phyloP scores from a whole-genome alignment of 1,284 basidiomycete genomes.

The Moniliophthora roreri region DNA sequence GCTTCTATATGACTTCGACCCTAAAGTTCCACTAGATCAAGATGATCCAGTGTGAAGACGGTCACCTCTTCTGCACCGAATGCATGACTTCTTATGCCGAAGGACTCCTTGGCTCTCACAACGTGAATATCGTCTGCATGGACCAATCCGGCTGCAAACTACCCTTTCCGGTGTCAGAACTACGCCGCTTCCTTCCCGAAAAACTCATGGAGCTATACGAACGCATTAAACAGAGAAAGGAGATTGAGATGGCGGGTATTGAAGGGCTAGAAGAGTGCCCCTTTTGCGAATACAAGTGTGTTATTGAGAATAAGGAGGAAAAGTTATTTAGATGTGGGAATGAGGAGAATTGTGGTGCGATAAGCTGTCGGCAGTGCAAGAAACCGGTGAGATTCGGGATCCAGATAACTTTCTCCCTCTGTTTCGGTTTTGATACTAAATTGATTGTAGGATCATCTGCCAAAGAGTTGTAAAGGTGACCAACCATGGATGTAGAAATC shows the following conservation, averaged over 20 bases:
- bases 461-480: slow-evolving; percentile 80
- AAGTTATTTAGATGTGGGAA: slow-evolving; percentile 80
- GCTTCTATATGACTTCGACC: too few species aligned
- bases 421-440: slow-evolving; percentile 3
- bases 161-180: slow-evolving; percentile 66
- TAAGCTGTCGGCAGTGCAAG: slow-evolving; percentile 80
- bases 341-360: slow-evolving; percentile 60
- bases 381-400: slow-evolving; percentile 49
- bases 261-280: slow-evolving; percentile 84
- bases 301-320: slow-evolving; percentile 78
- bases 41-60: slow-evolving; percentile 84
- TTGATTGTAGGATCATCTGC: slow-evolving; percentile 72
- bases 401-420: not conserved
- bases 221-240: slow-evolving; percentile 74
- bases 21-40: slow-evolving; percentile 49
- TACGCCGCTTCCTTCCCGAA: slow-evolving; percentile 57
- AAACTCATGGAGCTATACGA: slow-evolving; percentile 73
- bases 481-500: slow-evolving; percentile 1
- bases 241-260: slow-evolving; percentile 71
- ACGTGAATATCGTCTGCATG: slow-evolving; percentile 72
- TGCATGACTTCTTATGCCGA: slow-evolving; percentile 57
- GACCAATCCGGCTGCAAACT: slow-evolving; percentile 73
- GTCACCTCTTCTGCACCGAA: slow-evolving; percentile 69
- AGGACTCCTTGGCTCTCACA: slow-evolving; percentile 49
- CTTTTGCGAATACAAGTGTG: slow-evolving; percentile 80